Evolutionary conservation across 129 eudicot species (phyloP).

Genomic region (Oenanthe sinensis): DNA sequence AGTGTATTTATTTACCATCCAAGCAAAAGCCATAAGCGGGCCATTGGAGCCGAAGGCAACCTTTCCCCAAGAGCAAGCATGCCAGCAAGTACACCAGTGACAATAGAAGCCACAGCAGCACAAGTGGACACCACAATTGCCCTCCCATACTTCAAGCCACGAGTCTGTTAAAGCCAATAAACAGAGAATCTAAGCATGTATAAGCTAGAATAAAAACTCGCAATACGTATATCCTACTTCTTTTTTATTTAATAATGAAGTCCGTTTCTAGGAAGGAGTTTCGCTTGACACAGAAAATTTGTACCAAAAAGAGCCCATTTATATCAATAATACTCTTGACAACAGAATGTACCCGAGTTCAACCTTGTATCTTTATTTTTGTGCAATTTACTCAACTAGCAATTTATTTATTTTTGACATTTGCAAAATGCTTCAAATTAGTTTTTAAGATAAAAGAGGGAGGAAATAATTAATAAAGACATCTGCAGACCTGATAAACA

Average conservation of each 20-base stretch:
- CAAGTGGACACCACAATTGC: constrained; percentile 97
- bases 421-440: background rate
- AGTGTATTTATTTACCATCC: constrained; percentile 60
- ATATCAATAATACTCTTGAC: background rate
- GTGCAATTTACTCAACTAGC: background rate
- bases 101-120: constrained; percentile 97
- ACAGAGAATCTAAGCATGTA: background rate
- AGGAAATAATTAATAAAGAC: background rate
- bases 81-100: constrained; percentile 98
- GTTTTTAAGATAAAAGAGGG: background rate
- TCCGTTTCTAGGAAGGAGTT: constrained; percentile 2
- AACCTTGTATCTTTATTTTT: background rate
- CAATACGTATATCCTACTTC: background rate
- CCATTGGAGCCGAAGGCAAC: constrained; percentile 74
- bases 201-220: background rate
- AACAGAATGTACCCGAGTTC: background rate
- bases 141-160: constrained; percentile 95
- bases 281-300: background rate
- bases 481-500: constrained; percentile 58
- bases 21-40: constrained; percentile 72
- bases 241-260: background rate
- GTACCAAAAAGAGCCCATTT: background rate
- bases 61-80: constrained; percentile 94
- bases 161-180: constrained; percentile 43
- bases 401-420: background rate